Percentiles rank a stretch among this genome's conserved stretches.
These are phyloP conservation scores for Metschnikowia aberdeeniae DNA, from an alignment of 805 yeast species.

Conservation along the genomic window DNA sequence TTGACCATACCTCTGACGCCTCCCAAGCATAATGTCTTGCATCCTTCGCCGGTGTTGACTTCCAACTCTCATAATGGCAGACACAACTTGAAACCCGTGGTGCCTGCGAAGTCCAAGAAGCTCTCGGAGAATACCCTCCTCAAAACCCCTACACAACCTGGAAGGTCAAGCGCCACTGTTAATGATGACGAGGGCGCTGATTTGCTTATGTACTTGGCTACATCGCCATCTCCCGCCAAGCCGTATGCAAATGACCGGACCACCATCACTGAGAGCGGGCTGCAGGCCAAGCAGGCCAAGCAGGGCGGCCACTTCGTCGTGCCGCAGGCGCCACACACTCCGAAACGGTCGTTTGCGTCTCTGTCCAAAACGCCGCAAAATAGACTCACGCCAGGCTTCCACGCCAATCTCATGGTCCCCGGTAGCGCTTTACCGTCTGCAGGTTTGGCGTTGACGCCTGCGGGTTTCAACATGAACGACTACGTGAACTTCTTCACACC, in stretches of 20 bases:
- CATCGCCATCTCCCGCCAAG: slow-evolving; percentile 70
- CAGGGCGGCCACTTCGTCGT: slow-evolving; percentile 25
- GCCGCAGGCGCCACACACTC: slow-evolving; percentile 43
- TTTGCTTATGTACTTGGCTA: slow-evolving; percentile 73
- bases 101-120: slow-evolving; percentile 29
- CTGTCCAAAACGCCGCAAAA: slow-evolving; percentile 37
- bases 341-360: slow-evolving; percentile 30
- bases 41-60: slow-evolving; percentile 28
- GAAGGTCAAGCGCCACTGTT: slow-evolving; percentile 19
- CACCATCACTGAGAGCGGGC: background rate
- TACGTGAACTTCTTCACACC: slow-evolving; percentile 78
- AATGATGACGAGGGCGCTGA: slow-evolving; percentile 72
- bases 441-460: slow-evolving; percentile 48
- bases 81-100: slow-evolving; percentile 13
- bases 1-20: slow-evolving; percentile 27
- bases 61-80: slow-evolving; percentile 6
- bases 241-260: slow-evolving; percentile 34
- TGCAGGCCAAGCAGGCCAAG: background rate
- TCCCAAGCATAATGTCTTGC: slow-evolving; percentile 19
- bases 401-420: slow-evolving; percentile 20
- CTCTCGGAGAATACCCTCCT: slow-evolving; percentile 13
- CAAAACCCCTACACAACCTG: slow-evolving; percentile 37
- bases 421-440: slow-evolving; percentile 37
- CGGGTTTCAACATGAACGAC: slow-evolving; percentile 78
- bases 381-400: slow-evolving; percentile 38